Percentiles rank a stretch among this genome's conserved stretches.
These are phyloP conservation scores for Oryza officinalis DNA, from an alignment of 176 grass and related monocot genomes.

Conservation along the genomic window DNA sequence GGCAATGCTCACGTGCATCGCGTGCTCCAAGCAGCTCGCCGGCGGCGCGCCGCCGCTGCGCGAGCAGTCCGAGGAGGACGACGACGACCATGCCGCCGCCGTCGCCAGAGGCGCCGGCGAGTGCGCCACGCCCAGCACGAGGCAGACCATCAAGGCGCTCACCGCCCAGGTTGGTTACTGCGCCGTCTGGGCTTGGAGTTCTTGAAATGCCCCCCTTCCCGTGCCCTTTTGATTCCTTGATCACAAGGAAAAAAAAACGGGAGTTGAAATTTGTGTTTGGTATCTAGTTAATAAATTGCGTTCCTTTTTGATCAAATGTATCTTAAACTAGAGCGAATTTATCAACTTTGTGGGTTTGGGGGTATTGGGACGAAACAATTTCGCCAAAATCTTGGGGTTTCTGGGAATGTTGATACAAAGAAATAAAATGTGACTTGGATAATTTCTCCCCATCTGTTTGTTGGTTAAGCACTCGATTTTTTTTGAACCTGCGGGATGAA, in stretches of 20 bases:
- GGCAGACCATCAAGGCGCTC: slow-evolving; percentile 66
- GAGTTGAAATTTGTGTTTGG: neutral
- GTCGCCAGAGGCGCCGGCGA: slow-evolving; percentile 15
- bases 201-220: neutral
- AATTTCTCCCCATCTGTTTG: neutral
- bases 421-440: neutral
- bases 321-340: slow-evolving; percentile 4
- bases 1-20: slow-evolving; percentile 88
- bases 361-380: neutral
- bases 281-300: neutral
- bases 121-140: slow-evolving; percentile 55
- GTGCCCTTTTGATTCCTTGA: neutral
- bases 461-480: neutral
- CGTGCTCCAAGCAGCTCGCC: slow-evolving; percentile 75
- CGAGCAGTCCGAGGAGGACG: slow-evolving; percentile 52
- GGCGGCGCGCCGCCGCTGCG: slow-evolving; percentile 45
- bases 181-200: neutral
- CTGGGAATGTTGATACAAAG: neutral
- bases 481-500: too few species aligned
- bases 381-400: slow-evolving; percentile 3
- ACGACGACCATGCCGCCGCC: slow-evolving; percentile 29
- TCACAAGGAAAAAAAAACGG: neutral
- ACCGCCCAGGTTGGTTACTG: slow-evolving; percentile 60
- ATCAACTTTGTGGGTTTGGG: neutral
- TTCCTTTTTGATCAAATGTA: slow-evolving; percentile 22